Conservation (phyloP, 129 eudicot species). For the Deinandra increscens region DNA sequence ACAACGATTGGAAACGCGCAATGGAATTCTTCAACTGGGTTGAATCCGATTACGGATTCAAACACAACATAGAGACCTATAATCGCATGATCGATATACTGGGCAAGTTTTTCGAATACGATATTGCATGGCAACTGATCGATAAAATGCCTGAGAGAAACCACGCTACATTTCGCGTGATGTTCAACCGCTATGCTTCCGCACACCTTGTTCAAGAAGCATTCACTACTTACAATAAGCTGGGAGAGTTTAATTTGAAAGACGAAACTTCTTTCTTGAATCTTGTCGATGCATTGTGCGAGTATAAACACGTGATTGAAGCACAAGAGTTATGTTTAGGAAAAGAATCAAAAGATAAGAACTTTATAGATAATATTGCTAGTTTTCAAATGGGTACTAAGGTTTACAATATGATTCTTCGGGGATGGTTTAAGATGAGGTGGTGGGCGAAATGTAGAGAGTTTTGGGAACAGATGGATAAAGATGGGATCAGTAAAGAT, state of each 20-base stretch:
- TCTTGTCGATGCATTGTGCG: constrained; percentile 89
- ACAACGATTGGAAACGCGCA: constrained; percentile 79
- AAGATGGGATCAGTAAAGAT: constrained; percentile 63
- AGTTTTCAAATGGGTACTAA: constrained; percentile 47
- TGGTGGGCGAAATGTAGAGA: constrained; percentile 93
- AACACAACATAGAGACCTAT: constrained; percentile 69
- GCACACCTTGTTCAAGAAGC: constrained; percentile 90
- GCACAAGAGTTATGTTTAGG: constrained; percentile 83
- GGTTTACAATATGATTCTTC: constrained; percentile 75
- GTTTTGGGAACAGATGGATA: constrained; percentile 96
- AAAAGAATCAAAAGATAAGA: constrained; percentile 25
- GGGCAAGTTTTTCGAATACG: constrained; percentile 85
- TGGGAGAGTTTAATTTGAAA: constrained; percentile 55
- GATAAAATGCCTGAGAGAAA: constrained; percentile 53
- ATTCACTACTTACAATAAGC: constrained; percentile 36
- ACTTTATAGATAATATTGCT: constrained; percentile 13
- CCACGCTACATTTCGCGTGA: constrained; percentile 63
- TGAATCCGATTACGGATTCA: constrained; percentile 47
- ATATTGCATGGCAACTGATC: constrained; percentile 53
- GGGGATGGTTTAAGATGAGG: constrained; percentile 80
- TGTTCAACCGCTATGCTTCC: constrained; percentile 73
- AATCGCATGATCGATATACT: constrained; percentile 67
- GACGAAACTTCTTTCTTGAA: constrained; percentile 69
- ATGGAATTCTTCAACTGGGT: constrained; percentile 89
- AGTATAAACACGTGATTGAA: constrained; percentile 86